Percentiles rank a stretch among this genome's conserved stretches.
Conservation (phyloP, 768 basidiomycete species). For the Kwoniella sp. region DNA sequence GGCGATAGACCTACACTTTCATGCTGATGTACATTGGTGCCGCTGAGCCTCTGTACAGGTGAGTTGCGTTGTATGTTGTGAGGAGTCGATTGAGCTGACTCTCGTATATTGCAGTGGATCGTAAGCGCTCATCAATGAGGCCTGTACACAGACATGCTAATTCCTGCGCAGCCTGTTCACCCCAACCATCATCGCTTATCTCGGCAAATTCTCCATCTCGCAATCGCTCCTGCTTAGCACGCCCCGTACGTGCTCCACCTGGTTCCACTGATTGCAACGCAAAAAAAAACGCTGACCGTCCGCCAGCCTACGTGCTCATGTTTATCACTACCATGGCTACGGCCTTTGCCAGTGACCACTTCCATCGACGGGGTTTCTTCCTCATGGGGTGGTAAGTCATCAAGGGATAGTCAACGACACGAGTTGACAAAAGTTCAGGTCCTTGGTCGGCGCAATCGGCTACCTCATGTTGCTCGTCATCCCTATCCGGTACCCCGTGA, state of each 20-base stretch:
- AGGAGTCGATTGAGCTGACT: not conserved
- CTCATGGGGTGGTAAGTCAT: slow-evolving; percentile 45
- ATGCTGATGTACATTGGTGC: slow-evolving; percentile 58
- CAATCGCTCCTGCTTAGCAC: slow-evolving; percentile 48
- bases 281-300: slow-evolving; percentile 29
- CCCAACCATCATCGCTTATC: slow-evolving; percentile 65
- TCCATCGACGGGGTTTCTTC: slow-evolving; percentile 49
- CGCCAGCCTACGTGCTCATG: slow-evolving; percentile 50
- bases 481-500: slow-evolving; percentile 26
- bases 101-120: slow-evolving; percentile 6
- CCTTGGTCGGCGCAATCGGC: slow-evolving; percentile 36
- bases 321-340: slow-evolving; percentile 52
- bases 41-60: slow-evolving; percentile 61
- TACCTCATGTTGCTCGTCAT: slow-evolving; percentile 47
- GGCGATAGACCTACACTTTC: slow-evolving; percentile 44
- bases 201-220: slow-evolving; percentile 53
- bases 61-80: not conserved
- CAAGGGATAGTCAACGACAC: not conserved
- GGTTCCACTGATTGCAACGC: not conserved
- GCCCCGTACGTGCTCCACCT: slow-evolving; percentile 48
- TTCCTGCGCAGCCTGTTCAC: slow-evolving; percentile 58
- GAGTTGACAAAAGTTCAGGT: slow-evolving; percentile 15
- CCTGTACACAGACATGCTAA: too few species aligned
- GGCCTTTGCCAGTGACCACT: slow-evolving; percentile 50
- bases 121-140: not conserved